These are phyloP conservation scores for Taiwanofungus camphoratus DNA, from an alignment of 1,284 basidiomycete genomes.

Conservation along the genomic window DNA sequence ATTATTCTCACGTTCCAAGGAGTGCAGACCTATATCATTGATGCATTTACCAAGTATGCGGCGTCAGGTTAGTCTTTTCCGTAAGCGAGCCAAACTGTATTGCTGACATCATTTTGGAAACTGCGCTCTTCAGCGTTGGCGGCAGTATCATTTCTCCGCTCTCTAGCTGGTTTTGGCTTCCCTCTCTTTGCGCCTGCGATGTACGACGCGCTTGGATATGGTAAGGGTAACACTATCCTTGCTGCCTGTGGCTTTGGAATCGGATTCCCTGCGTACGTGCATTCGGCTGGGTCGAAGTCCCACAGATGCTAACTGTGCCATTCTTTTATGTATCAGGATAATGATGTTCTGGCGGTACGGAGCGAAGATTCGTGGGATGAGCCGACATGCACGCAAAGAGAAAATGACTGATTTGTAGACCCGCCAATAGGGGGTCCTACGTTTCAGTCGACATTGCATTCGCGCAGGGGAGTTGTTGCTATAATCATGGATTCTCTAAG, in stretches of 20 bases:
- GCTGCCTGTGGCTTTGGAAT: conserved; percentile 46
- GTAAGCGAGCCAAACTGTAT: too few relatives aligned
- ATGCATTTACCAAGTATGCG: conserved; percentile 56
- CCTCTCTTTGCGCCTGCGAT: conserved; percentile 62
- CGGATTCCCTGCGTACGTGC: conserved; percentile 57
- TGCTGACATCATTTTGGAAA: too few relatives aligned
- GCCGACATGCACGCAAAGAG: conserved; percentile 21
- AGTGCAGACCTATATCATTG: conserved; percentile 58
- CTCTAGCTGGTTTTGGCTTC: conserved; percentile 58
- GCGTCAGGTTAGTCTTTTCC: conserved; percentile 45
- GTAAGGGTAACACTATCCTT: conserved; percentile 55
- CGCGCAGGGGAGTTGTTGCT: too few relatives aligned
- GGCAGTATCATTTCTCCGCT: conserved; percentile 48
- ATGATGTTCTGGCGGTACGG: conserved; percentile 47
- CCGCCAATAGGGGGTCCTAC: too few relatives aligned
- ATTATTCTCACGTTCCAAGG: conserved; percentile 48
- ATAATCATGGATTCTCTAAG: too few relatives aligned
- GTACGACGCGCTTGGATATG: conserved; percentile 55
- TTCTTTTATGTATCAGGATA: conserved; percentile 37
- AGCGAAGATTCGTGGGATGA: conserved; percentile 35
- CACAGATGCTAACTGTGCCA: neutral
- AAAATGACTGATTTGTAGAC: too few relatives aligned
- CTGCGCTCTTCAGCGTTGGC: conserved; percentile 45
- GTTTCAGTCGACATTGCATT: too few relatives aligned
- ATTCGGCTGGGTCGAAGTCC: neutral